Percentiles rank a stretch among this genome's conserved stretches.
These are phyloP conservation scores for Lepiota venenata DNA, from an alignment of 768 basidiomycete genomes.

Conservation along the genomic window DNA sequence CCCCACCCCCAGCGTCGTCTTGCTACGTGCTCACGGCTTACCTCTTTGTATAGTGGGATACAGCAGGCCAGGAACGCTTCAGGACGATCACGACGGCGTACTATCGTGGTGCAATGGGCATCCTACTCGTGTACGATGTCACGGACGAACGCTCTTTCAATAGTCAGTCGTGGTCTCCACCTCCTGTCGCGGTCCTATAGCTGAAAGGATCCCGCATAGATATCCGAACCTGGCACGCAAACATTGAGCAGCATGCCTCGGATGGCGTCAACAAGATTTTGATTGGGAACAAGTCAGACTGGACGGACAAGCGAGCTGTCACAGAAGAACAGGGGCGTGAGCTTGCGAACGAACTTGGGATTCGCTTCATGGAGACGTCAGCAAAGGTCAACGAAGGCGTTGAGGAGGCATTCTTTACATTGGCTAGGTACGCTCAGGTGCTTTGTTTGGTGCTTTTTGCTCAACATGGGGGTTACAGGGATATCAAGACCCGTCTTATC, in stretches of 20 bases:
- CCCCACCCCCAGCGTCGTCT: too few relatives aligned
- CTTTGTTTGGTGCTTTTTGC: background rate
- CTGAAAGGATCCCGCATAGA: constrained; percentile 46
- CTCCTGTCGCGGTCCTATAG: background rate
- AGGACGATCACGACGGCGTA: constrained; percentile 98
- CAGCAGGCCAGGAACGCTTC: constrained; percentile 98
- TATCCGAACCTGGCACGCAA: constrained; percentile 97
- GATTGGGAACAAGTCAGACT: constrained; percentile 98
- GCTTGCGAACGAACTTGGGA: constrained; percentile 90
- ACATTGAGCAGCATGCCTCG: constrained; percentile 98
- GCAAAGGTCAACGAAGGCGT: constrained; percentile 98
- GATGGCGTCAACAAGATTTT: constrained; percentile 99
- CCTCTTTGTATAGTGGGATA: constrained; percentile 80
- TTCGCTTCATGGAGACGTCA: constrained; percentile 96
- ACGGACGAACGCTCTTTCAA: constrained; percentile 94
- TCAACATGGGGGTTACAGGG: constrained; percentile 44
- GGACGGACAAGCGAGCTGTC: constrained; percentile 93
- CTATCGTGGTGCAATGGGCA: constrained; percentile 99
- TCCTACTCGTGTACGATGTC: constrained; percentile 97
- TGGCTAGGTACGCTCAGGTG: constrained; percentile 71
- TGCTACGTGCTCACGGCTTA: background rate
- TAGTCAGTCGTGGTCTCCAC: constrained; percentile 52
- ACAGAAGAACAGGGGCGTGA: constrained; percentile 90
- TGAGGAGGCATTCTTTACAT: constrained; percentile 97
- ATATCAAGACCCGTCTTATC: constrained; percentile 96